Evolutionary conservation across 441 rosid species (phyloP).

Genomic region (Pelargonium cotyledonis): DNA sequence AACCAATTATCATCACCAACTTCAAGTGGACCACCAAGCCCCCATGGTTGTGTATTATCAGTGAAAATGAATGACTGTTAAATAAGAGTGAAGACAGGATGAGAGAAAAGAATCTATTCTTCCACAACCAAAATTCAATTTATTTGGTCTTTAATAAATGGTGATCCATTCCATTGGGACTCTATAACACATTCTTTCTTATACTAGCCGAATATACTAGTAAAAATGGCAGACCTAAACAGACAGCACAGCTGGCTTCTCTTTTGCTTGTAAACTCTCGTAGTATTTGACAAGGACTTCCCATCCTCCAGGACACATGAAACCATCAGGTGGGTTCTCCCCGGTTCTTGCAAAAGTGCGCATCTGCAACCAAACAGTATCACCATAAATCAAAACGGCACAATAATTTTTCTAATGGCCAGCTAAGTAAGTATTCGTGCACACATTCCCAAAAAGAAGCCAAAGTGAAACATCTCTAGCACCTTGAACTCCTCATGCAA

Average conservation of each 20-base stretch:
- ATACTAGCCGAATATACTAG: not conserved
- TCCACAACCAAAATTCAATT: not conserved
- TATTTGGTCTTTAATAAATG: not conserved
- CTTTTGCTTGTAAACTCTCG: slow-evolving; percentile 36
- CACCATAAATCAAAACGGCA: not conserved
- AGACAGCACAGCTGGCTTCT: not conserved
- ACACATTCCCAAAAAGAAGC: not conserved
- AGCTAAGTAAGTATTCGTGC: slow-evolving; percentile 6
- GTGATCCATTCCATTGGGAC: not conserved
- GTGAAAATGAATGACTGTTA: too few relatives aligned
- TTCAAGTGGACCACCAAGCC: too few relatives aligned
- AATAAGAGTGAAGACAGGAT: too few relatives aligned
- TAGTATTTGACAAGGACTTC: slow-evolving; percentile 82
- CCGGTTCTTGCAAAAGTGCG: slow-evolving; percentile 74
- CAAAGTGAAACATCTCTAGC: not conserved
- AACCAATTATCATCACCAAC: too few relatives aligned
- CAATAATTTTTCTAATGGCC: not conserved
- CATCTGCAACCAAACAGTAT: slow-evolving; percentile 45
- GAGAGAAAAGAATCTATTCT: not conserved
- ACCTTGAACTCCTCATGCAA: not conserved
- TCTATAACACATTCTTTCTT: not conserved
- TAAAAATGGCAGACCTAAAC: not conserved
- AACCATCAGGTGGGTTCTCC: slow-evolving; percentile 89
- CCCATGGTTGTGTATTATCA: too few relatives aligned
- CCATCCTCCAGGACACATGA: slow-evolving; percentile 98